Base-by-base conservation (phyloP, 2,329 filamentous ascomycete genomes). In the Diaporthe batatas region DNA sequence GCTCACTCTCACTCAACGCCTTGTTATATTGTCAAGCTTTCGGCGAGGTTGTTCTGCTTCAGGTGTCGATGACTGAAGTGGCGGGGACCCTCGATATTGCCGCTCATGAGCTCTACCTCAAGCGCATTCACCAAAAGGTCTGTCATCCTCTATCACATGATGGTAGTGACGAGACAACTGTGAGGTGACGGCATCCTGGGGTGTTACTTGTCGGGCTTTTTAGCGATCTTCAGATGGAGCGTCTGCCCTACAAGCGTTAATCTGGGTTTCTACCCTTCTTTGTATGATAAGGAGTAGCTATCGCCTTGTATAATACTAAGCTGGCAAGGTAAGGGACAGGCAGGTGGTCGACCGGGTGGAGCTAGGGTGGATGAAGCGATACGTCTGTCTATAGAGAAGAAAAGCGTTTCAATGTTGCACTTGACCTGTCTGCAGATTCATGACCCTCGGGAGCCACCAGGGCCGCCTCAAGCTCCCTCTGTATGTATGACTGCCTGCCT, bases 361-460 rank as follows among this genome's bases (percentile, higher is more conserved):
- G 14, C 11, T 70, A 51, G 42, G 32, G 23, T 34, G 68, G n/a
- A 16, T n/a, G 16, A 44, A 47, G 29, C 11, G 36, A 14, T n/a
- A 23, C 25, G 18, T 10, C 47, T 29, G 6, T 23, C 18, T 44
- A 32, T 62, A 62, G 44, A 62, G 44, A 62, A 39, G 18, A 70
- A 53, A 70, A 70, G 47, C 44, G 32, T 29, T 51, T n/a, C n/a
- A n/a, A n/a, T n/a, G n/a, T n/a, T 62, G 14, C 62, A 36, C 62
- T 67, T 53, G 32, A 39, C 44, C 49, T 12, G 21, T 21, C 5
- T 2, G 29, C 25, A 18, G 8, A 39, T 7, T 23, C 16, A 21
- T 23, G n/a, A n/a, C n/a, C n/a, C n/a, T n/a, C n/a, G n/a, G n/a
- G 6, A 12, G 14, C 21, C 29, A 21, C 3, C 3, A 32, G 16